A percentile compares a stretch with the other conserved stretches of the same genome.
phyloP scores from a whole-genome alignment of 352 stramenopile genomes.

The Globisporangium echinulatum region DNA sequence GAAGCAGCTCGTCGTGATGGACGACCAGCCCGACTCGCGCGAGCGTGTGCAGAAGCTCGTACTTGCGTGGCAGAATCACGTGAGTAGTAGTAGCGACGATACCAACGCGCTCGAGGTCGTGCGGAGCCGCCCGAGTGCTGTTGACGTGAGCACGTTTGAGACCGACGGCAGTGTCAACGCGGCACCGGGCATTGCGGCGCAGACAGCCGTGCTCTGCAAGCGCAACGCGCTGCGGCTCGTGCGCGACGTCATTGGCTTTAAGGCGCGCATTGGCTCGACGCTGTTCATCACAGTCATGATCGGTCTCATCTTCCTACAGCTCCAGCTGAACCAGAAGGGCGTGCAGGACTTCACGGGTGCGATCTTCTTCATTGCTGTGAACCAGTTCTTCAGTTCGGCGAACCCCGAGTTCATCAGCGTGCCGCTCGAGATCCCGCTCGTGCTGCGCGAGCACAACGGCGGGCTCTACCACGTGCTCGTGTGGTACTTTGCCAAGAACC shows the following conservation, averaged over 20 bases:
- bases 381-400: conserved; percentile 24
- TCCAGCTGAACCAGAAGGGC: conserved; percentile 21
- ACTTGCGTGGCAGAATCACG: conserved; percentile 13
- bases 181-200: conserved; percentile 7
- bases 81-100: background rate
- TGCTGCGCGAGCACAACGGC: conserved; percentile 27
- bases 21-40: conserved; percentile 17
- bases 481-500: conserved; percentile 38
- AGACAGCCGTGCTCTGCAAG: conserved; percentile 22
- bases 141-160: conserved; percentile 3
- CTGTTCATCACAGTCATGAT: conserved; percentile 29
- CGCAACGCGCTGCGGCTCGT: conserved; percentile 25
- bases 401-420: conserved; percentile 29
- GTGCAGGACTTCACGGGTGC: conserved; percentile 31
- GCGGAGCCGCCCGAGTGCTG: background rate
- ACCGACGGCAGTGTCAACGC: conserved; percentile 10
- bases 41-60: conserved; percentile 19
- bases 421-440: conserved; percentile 29
- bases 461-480: conserved; percentile 24
- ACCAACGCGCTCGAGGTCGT: conserved; percentile 1
- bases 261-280: conserved; percentile 21
- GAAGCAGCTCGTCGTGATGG: conserved; percentile 30
- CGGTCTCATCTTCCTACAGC: conserved; percentile 28
- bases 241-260: conserved; percentile 27
- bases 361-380: conserved; percentile 31